A percentile compares a stretch with the other conserved stretches of the same genome.
Evolutionary conservation across 371 early-diverging fungal species (phyloP).

Genomic region (Mortierella sp.): DNA sequence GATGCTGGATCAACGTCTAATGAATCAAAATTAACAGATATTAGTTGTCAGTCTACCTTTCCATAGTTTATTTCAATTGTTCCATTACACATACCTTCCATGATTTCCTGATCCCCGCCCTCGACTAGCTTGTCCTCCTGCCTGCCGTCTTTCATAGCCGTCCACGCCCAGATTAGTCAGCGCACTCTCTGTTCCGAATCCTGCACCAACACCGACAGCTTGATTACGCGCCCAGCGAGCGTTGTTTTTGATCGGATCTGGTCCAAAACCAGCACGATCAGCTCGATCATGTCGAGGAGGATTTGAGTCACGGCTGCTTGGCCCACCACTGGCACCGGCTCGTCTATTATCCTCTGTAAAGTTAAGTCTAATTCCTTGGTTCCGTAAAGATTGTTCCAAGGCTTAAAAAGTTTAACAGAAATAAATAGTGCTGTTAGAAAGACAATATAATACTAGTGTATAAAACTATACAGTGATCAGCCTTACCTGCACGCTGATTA

Average conservation of each 20-base stretch:
- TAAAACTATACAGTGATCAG: not conserved
- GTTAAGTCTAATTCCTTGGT: slow-evolving; percentile 55
- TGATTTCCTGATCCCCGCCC: slow-evolving; percentile 32
- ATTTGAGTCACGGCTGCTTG: slow-evolving; percentile 11
- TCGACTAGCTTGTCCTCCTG: slow-evolving; percentile 43
- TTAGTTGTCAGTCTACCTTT: too few relatives aligned
- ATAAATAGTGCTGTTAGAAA: too few relatives aligned
- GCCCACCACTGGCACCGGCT: slow-evolving; percentile 12
- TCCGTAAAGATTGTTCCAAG: slow-evolving; percentile 56
- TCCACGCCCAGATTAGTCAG: slow-evolving; percentile 51
- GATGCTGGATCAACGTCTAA: not conserved
- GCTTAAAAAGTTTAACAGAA: slow-evolving; percentile 17
- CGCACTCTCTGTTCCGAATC: slow-evolving; percentile 55
- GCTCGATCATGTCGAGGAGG: slow-evolving; percentile 17
- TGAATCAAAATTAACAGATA: too few relatives aligned
- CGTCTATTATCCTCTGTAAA: slow-evolving; percentile 53
- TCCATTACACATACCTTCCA: slow-evolving; percentile 34
- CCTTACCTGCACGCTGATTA: slow-evolving; percentile 67
- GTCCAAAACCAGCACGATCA: slow-evolving; percentile 21
- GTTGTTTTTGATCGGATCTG: slow-evolving; percentile 33
- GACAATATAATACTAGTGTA: not conserved
- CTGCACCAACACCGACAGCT: slow-evolving; percentile 52
- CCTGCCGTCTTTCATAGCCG: slow-evolving; percentile 48
- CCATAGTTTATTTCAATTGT: not conserved
- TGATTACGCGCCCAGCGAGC: slow-evolving; percentile 53